A percentile compares a stretch with the other conserved stretches of the same genome.
Conservation (phyloP, 1,284 basidiomycete genomes). For the Thecaphora thlaspeos region DNA sequence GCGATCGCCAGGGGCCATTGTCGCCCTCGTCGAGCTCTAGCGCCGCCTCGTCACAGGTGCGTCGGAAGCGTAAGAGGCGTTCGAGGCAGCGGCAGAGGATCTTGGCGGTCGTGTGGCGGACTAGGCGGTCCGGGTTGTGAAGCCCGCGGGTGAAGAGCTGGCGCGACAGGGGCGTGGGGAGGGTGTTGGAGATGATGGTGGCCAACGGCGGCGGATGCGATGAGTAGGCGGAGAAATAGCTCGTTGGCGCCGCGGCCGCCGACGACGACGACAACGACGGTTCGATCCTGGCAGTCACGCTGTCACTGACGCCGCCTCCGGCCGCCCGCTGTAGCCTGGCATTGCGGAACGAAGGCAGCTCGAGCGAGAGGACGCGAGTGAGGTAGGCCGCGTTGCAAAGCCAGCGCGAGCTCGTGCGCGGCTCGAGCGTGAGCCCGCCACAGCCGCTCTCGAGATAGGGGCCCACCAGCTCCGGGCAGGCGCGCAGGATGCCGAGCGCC, state of each 20-base stretch:
- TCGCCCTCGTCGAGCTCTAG: slow-evolving; percentile 70
- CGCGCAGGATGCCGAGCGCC: slow-evolving; percentile 71
- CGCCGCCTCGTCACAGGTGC: slow-evolving; percentile 17
- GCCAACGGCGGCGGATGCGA: slow-evolving; percentile 72
- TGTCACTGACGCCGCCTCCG: slow-evolving; percentile 59
- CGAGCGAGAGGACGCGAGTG: slow-evolving; percentile 72
- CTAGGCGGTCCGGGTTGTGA: slow-evolving; percentile 63
- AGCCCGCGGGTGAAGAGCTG: slow-evolving; percentile 72
- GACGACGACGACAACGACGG: slow-evolving; percentile 27
- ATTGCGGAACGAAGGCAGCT: slow-evolving; percentile 66
- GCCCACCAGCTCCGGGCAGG: slow-evolving; percentile 81
- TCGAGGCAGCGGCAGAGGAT: slow-evolving; percentile 61
- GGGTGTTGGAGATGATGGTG: slow-evolving; percentile 62
- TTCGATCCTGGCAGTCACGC: no score
- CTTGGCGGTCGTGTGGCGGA: slow-evolving; percentile 78
- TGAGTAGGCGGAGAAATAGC: slow-evolving; percentile 62
- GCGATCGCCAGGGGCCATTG: slow-evolving; percentile 46
- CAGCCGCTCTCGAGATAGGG: slow-evolving; percentile 62
- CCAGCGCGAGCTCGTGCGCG: slow-evolving; percentile 83
- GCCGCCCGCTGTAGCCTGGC: slow-evolving; percentile 60
- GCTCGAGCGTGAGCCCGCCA: slow-evolving; percentile 76
- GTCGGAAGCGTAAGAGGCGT: slow-evolving; percentile 26
- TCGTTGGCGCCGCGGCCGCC: slow-evolving; percentile 36
- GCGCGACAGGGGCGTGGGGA: slow-evolving; percentile 35
- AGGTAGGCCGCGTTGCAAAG: slow-evolving; percentile 81